These are phyloP conservation scores for Rusavskia elegans DNA, from an alignment of 495 filamentous ascomycete genomes.

Conservation along the genomic window DNA sequence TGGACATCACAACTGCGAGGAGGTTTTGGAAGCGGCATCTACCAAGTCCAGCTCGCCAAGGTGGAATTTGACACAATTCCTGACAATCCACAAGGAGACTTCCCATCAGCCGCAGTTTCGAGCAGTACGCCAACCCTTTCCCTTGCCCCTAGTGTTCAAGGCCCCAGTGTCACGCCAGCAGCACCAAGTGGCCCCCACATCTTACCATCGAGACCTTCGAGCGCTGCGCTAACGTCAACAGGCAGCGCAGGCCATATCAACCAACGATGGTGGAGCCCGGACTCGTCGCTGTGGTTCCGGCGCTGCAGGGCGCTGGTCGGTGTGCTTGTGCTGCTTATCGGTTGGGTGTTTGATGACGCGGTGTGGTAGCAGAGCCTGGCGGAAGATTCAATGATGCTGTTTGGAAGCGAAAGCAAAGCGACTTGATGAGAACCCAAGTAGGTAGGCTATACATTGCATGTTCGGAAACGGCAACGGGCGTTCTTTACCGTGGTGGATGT, in stretches of 20 bases:
- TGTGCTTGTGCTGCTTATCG: neutral
- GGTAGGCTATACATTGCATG: too few relatives aligned
- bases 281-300: neutral
- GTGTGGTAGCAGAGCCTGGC: too few relatives aligned
- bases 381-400: too few relatives aligned
- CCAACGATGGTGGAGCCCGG: neutral
- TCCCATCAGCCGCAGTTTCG: neutral
- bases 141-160: neutral
- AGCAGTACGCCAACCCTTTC: neutral
- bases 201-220: neutral
- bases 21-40: neutral
- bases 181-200: neutral
- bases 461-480: too few relatives aligned
- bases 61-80: constrained; percentile 5
- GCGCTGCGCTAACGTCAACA: neutral
- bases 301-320: neutral
- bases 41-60: neutral
- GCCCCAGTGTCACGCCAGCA: neutral
- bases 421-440: neutral
- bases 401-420: neutral
- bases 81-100: neutral
- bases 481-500: too few relatives aligned
- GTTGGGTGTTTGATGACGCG: neutral
- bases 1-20: constrained; percentile 13
- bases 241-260: neutral